These are phyloP conservation scores for Phytophthora sansomeana DNA, from an alignment of 352 stramenopile genomes.

Conservation along the genomic window DNA sequence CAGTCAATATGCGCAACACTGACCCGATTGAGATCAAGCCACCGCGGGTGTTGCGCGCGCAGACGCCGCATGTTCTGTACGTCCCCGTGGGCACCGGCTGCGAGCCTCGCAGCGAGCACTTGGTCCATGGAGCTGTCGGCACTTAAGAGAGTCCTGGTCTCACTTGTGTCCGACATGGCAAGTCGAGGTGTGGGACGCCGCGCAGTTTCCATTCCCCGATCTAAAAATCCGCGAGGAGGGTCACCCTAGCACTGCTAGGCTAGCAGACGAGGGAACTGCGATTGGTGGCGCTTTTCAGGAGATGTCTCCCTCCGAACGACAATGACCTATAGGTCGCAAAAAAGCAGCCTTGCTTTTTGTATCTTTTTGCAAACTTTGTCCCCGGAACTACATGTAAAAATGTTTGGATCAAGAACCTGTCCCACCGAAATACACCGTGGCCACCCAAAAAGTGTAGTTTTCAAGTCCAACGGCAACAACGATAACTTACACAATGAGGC, in stretches of 20 bases:
- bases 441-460: too few species aligned
- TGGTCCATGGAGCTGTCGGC: slow-evolving; percentile 8
- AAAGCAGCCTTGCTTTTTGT: too few species aligned
- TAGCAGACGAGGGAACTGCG: too few species aligned
- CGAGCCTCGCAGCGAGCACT: slow-evolving; percentile 24
- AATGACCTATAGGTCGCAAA: too few species aligned
- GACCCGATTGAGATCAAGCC: slow-evolving; percentile 31
- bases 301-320: neutral
- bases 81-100: slow-evolving; percentile 19
- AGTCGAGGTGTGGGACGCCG: slow-evolving; percentile 6
- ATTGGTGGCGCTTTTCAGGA: too few species aligned
- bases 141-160: neutral
- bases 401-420: too few species aligned
- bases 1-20: neutral
- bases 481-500: too few species aligned
- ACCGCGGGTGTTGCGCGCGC: slow-evolving; percentile 21
- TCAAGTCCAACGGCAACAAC: too few species aligned
- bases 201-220: neutral
- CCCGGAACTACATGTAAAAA: too few species aligned
- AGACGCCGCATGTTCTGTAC: slow-evolving; percentile 21
- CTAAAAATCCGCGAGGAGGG: neutral
- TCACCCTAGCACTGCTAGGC: too few species aligned
- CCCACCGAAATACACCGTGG: too few species aligned
- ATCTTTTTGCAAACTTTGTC: too few species aligned
- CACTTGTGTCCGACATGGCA: slow-evolving; percentile 5